phyloP scores from a whole-genome alignment of 768 basidiomycete genomes.

The Vararia minispora region DNA sequence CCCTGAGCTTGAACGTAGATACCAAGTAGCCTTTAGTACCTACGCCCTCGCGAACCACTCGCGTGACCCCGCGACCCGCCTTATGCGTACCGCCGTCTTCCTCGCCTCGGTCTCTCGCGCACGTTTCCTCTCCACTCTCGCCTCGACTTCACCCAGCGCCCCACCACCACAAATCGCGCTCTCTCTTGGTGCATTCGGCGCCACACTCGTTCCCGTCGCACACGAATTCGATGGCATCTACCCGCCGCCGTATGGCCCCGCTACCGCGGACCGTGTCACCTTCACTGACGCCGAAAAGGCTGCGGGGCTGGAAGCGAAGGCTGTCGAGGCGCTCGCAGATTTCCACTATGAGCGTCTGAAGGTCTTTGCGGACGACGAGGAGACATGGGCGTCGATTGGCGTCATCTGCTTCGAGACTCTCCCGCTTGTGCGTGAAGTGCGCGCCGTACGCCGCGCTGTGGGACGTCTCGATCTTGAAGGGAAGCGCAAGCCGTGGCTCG shows the following conservation, averaged over 20 bases:
- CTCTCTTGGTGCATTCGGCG: constrained; percentile 68
- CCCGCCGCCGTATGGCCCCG: constrained; percentile 65
- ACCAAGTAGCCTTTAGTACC: constrained; percentile 51
- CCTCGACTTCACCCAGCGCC: constrained; percentile 10
- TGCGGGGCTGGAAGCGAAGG: constrained; percentile 22
- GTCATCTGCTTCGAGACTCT: constrained; percentile 72
- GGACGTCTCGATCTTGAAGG: constrained; percentile 20
- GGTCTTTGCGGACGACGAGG: constrained; percentile 36
- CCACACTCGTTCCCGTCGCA: constrained; percentile 47
- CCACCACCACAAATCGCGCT: constrained; percentile 53
- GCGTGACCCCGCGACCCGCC: constrained; percentile 26
- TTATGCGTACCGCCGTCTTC: constrained; percentile 43
- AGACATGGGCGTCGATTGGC: constrained; percentile 46
- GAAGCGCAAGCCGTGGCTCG: constrained; percentile 60
- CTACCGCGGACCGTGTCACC: constrained; percentile 23
- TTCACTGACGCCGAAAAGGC: constrained; percentile 23
- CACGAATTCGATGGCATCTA: constrained; percentile 71
- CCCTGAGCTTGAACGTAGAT: constrained; percentile 27
- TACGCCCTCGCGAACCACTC: constrained; percentile 42
- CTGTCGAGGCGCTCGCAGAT: constrained; percentile 39
- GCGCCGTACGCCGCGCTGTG: constrained; percentile 56
- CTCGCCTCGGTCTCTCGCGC: constrained; percentile 38
- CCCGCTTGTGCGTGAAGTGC: constrained; percentile 53
- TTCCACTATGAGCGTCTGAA: constrained; percentile 58
- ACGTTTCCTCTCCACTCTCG: constrained; percentile 21